These are phyloP conservation scores for Eucalyptus guilfoylei DNA, from an alignment of 345 rosid genomes.

Conservation along the genomic window DNA sequence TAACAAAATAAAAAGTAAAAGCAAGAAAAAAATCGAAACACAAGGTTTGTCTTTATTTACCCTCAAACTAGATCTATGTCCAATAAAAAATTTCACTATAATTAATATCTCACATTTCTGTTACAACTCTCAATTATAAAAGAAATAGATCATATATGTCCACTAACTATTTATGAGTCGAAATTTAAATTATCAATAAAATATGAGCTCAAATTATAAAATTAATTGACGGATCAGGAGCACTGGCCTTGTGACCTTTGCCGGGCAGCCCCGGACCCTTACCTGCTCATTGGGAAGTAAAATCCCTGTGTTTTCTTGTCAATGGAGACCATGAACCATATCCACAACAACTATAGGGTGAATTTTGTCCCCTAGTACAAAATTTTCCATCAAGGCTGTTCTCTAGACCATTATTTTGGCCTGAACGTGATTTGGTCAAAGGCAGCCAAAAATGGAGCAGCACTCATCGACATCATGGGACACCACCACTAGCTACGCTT, in stretches of 20 bases:
- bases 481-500: not conserved
- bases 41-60: no score
- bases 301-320: no score
- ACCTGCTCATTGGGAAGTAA: fast-evolving
- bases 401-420: not conserved
- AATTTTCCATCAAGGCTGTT: not conserved
- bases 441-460: not conserved
- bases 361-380: not conserved
- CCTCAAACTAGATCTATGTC: no score
- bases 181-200: no score
- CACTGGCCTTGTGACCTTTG: fast-evolving
- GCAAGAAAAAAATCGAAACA: no score
- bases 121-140: no score
- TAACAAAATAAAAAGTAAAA: no score
- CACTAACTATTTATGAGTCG: no score
- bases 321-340: no score
- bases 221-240: fast-evolving
- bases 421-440: not conserved
- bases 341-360: not conserved
- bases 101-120: no score
- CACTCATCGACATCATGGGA: not conserved
- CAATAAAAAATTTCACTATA: fast-evolving
- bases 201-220: no score
- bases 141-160: fast-evolving
- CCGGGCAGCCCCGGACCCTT: no score